These are phyloP conservation scores for Maudiozyma barnettii DNA, from an alignment of 805 yeast genomes.

Conservation along the genomic window DNA sequence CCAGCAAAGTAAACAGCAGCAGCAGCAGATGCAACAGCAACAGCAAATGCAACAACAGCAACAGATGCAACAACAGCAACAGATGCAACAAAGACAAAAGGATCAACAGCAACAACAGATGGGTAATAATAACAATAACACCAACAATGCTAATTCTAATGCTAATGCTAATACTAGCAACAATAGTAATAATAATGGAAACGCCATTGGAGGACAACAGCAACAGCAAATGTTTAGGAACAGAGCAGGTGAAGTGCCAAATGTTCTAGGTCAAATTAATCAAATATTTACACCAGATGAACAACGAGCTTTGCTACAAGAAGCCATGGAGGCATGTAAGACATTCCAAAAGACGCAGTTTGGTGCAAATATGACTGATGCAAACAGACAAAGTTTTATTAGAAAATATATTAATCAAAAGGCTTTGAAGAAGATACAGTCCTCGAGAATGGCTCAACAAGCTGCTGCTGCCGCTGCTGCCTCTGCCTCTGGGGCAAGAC, in stretches of 20 bases:
- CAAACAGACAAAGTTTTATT: constrained; percentile 26
- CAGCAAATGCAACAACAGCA: constrained; percentile 9
- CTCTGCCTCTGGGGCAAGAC: constrained; percentile 6
- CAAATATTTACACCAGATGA: constrained; percentile 30
- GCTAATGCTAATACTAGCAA: constrained; percentile 8
- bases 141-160: constrained; percentile 4
- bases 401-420: constrained; percentile 31
- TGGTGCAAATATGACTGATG: constrained; percentile 21
- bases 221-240: constrained; percentile 24
- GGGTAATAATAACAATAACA: constrained; percentile 11
- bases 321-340: constrained; percentile 30
- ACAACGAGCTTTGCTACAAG: constrained; percentile 28
- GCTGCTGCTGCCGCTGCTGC: constrained; percentile 13
- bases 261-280: constrained; percentile 27
- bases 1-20: constrained; percentile 16
- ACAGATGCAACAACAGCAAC: constrained; percentile 11
- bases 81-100: constrained; percentile 5
- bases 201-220: constrained; percentile 9
- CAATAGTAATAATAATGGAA: neutral
- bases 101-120: neutral
- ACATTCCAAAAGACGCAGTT: constrained; percentile 28
- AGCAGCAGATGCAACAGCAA: constrained; percentile 17
- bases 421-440: constrained; percentile 28
- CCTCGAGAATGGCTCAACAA: constrained; percentile 21
- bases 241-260: constrained; percentile 25